Conservation (phyloP, 1,139 yeast genomes). For the Diutina neorugosa region DNA sequence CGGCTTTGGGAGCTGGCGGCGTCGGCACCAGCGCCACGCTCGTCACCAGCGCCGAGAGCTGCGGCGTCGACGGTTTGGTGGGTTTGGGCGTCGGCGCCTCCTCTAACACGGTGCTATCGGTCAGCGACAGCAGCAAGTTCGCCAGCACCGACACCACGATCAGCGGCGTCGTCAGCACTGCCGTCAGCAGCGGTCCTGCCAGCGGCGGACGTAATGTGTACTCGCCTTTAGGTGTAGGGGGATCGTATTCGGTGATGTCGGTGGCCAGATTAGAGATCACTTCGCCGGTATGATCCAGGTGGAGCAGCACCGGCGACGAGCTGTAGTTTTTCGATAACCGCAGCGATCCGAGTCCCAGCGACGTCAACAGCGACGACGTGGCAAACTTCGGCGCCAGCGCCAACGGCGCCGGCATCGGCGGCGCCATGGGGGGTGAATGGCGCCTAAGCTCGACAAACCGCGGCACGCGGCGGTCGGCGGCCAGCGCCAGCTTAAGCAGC, state of each 20-base stretch:
- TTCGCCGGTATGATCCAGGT: conserved; percentile 3
- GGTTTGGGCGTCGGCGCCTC: not conserved
- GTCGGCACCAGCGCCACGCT: not conserved
- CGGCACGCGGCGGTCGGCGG: not conserved
- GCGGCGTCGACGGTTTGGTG: not conserved
- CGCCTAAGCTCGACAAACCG: conserved; percentile 2
- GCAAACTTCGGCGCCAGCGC: not conserved
- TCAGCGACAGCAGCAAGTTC: not conserved
- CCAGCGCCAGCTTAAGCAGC: conserved; percentile 3
- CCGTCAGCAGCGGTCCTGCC: not conserved
- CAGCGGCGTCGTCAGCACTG: not conserved
- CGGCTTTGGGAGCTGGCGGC: not conserved
- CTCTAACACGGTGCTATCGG: not conserved
- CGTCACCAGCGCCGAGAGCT: not conserved
- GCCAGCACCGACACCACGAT: not conserved
- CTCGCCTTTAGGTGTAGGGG: not conserved
- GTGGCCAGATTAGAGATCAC: conserved; percentile 4
- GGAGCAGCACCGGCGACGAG: conserved; percentile 2
- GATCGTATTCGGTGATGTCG: conserved; percentile 4
- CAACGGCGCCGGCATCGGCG: not conserved
- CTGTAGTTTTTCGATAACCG: not conserved
- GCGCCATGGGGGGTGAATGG: conserved; percentile 1
- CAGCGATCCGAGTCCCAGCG: not conserved
- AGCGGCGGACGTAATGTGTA: not conserved
- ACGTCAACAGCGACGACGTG: not conserved